Evolutionary conservation across 176 grass and related monocot species (phyloP), one percentile per base, ranked within the genome.

Genomic region (Neostapfia colusana): DNA sequence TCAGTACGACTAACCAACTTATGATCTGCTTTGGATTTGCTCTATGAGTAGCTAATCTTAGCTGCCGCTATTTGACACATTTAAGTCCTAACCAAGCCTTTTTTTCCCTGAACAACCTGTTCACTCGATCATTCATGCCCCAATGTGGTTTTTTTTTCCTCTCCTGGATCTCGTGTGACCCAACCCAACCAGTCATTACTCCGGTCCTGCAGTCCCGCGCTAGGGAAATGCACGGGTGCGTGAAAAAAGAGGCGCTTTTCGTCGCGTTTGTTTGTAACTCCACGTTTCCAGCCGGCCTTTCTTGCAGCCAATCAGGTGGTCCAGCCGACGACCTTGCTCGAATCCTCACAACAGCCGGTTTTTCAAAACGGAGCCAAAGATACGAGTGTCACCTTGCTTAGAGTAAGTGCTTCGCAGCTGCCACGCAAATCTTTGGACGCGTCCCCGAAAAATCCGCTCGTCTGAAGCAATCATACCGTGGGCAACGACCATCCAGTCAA

Each of bases 361-460:
- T 77, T 73, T 72, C 21, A 23, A 87, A 82, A 72, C 70, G 76
- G 73, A n/a, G 56, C n/a, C 10, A 23, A 38, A 8, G 23, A 14
- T 34, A 63, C 42, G 28, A 39, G 35, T 31, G 1, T 69, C 64
- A 26, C 10, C 10, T 44, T 44, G 42, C 42, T 13, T 13, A 44
- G 42, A 44, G 42, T 1, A 7, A 0, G 54, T 12, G 44, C 20
- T 5, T 17, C 25, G 5, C 4, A 25, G 0, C 14, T 26, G 56
- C 46, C 64, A 48, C 49, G 48, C 60, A 59, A 66, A 87, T 82
- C 60, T 67, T 57, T 34, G 79, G 31, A 68, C 20, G 61, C 41
- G 51, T 73, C 67, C 51, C 74, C 85, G 31, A 83, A 43, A 87
- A 87, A 78, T 87, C 51, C 23, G 23, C 18, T 67, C 31, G 50